These are phyloP conservation scores for Bondarzewia mesenterica DNA, from an alignment of 1,284 basidiomycete genomes.

Conservation along the genomic window DNA sequence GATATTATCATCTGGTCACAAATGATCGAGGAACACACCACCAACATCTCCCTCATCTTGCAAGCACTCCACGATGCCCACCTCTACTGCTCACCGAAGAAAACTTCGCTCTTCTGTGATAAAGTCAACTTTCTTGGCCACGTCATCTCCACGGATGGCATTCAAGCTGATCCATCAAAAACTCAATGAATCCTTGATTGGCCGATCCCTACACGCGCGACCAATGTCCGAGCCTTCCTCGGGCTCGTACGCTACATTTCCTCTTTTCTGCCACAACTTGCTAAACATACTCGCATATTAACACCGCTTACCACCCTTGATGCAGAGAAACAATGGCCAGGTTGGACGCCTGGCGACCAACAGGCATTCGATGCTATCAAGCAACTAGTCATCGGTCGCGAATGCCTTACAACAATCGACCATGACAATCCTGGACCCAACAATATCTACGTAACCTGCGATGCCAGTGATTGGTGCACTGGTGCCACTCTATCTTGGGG, in stretches of 20 bases:
- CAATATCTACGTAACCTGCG: conserved; percentile 19
- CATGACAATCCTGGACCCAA: conserved; percentile 21
- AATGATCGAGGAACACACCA: conserved; percentile 25
- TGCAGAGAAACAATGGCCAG: conserved; percentile 17
- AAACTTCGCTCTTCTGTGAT: conserved; percentile 21
- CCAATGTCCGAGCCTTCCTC: conserved; percentile 25
- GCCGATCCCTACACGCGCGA: conserved; percentile 19
- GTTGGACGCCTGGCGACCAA: conserved; percentile 23
- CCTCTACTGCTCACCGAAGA: conserved; percentile 22
- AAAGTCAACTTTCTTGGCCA: conserved; percentile 28
- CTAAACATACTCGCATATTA: conserved; percentile 22
- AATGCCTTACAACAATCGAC: conserved; percentile 23
- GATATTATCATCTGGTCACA: conserved; percentile 37
- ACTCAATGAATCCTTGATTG: conserved; percentile 24
- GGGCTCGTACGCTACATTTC: conserved; percentile 27
- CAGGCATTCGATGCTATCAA: conserved; percentile 32
- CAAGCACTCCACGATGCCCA: conserved; percentile 13
- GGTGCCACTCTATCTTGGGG: conserved; percentile 28
- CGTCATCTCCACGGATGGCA: conserved; percentile 21
- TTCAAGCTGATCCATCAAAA: conserved; percentile 24
- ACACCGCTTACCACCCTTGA: conserved; percentile 23
- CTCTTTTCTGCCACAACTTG: conserved; percentile 25
- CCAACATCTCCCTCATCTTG: conserved; percentile 23
- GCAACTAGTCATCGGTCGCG: conserved; percentile 15
- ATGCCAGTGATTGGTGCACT: conserved; percentile 24